Percentiles rank a stretch among this genome's conserved stretches.
Evolutionary conservation across 1,284 basidiomycete genomes (phyloP).

Genomic region (Peniophora sp.): DNA sequence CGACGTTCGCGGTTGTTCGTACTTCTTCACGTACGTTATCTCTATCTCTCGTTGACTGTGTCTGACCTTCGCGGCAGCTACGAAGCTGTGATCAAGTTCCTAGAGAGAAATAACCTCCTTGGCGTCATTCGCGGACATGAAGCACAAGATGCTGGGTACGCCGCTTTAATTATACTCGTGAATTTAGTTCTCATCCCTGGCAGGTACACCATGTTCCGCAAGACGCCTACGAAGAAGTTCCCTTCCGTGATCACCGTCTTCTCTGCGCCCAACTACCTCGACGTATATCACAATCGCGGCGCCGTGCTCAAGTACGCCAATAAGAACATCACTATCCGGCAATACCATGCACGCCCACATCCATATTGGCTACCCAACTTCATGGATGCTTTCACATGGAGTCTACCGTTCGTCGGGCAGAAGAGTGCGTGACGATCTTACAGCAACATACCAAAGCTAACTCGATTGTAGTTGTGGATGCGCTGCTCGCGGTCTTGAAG

Average conservation of each 20-base stretch:
- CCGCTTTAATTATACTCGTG: constrained; percentile 7
- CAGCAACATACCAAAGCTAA: too few relatives aligned
- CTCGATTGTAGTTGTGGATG: constrained; percentile 72
- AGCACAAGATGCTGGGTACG: constrained; percentile 91
- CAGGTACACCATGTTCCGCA: constrained; percentile 90
- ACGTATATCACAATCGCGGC: constrained; percentile 94
- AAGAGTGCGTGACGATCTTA: constrained; percentile 66
- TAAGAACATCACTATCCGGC: constrained; percentile 95
- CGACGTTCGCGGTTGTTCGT: constrained; percentile 88
- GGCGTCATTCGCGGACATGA: constrained; percentile 97
- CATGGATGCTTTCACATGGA: constrained; percentile 99
- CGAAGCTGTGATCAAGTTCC: constrained; percentile 88
- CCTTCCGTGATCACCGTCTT: constrained; percentile 95
- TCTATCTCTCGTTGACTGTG: background rate
- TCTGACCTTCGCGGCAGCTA: constrained; percentile 44
- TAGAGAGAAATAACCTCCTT: constrained; percentile 87
- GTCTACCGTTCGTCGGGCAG: constrained; percentile 94
- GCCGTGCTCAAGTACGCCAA: constrained; percentile 97
- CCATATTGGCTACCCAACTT: constrained; percentile 96
- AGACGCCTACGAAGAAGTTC: constrained; percentile 86
- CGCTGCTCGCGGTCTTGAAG: constrained; percentile 92
- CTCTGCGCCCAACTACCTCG: constrained; percentile 94
- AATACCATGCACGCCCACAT: constrained; percentile 92
- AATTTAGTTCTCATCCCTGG: constrained; percentile 26
- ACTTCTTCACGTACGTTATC: constrained; percentile 79